Conservation (phyloP, 345 rosid genomes). For the Syzygium jambos region DNA sequence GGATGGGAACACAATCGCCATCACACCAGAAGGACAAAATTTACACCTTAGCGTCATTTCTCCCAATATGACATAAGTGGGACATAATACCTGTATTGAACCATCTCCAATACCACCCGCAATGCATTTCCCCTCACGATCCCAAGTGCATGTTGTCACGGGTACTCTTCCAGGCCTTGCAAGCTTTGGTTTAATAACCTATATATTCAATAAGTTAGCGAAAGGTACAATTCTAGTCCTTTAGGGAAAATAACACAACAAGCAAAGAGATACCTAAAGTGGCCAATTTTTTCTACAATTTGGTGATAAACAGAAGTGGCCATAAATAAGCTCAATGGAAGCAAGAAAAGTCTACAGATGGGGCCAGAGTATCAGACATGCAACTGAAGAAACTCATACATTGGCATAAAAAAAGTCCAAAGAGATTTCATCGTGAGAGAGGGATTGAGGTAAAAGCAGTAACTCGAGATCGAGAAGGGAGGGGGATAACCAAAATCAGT, state of each 20-base stretch:
- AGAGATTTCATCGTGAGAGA: neutral
- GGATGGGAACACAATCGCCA: neutral
- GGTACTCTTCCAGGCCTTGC: conserved; percentile 96
- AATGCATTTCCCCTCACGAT: conserved; percentile 81
- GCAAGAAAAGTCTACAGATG: neutral
- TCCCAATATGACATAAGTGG: neutral
- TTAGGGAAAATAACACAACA: neutral
- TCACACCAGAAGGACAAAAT: neutral
- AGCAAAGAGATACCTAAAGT: neutral
- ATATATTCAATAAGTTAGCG: conserved; percentile 1
- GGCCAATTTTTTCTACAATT: neutral
- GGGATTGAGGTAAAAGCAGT: neutral
- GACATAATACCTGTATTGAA: conserved; percentile 65
- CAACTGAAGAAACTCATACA: neutral
- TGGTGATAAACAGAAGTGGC: neutral
- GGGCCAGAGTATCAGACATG: neutral
- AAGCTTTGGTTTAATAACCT: conserved; percentile 98
- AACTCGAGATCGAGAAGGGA: neutral
- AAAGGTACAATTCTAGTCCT: neutral
- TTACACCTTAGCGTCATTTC: neutral
- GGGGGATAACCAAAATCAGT: neutral
- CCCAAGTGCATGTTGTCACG: conserved; percentile 94
- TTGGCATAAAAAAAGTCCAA: neutral
- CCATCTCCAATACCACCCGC: conserved; percentile 95
- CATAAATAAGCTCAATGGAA: neutral